Evolutionary conservation across 805 yeast species (phyloP).

Genomic region (Hanseniaspora clermontiae): DNA sequence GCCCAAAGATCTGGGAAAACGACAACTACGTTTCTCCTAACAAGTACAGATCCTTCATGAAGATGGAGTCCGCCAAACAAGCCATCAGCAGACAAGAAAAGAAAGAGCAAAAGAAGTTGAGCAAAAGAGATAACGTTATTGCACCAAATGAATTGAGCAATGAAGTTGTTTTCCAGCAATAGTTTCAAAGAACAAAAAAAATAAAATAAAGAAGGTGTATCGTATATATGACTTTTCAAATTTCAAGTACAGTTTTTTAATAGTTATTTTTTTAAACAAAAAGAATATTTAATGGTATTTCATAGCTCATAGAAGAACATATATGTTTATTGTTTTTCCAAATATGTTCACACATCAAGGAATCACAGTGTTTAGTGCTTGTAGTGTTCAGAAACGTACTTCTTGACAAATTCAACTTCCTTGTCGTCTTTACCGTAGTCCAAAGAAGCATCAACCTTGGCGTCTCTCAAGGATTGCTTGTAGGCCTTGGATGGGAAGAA

Average conservation of each 20-base stretch:
- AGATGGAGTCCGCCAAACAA: conserved; percentile 64
- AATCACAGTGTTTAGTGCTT: background rate
- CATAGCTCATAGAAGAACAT: background rate
- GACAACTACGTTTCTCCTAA: conserved; percentile 95
- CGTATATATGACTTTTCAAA: background rate
- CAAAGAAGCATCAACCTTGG: conserved; percentile 11
- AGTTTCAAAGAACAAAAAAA: background rate
- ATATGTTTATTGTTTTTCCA: no score
- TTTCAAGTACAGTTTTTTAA: background rate
- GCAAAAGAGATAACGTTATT: conserved; percentile 60
- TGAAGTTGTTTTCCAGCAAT: conserved; percentile 53
- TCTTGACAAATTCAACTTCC: conserved; percentile 12
- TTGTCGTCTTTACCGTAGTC: conserved; percentile 10
- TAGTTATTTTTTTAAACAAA: background rate
- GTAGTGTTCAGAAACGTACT: conserved; percentile 13
- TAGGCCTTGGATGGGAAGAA: conserved; percentile 10
- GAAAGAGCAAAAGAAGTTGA: conserved; percentile 61
- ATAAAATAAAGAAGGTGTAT: no score
- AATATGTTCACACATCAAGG: background rate
- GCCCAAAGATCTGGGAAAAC: conserved; percentile 94
- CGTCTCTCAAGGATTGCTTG: conserved; percentile 4
- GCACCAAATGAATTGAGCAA: conserved; percentile 75
- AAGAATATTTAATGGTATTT: background rate
- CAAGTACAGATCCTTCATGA: conserved; percentile 78
- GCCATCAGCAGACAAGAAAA: conserved; percentile 71